Conservation (phyloP, 345 rosid genomes). For the Salix purpurea region DNA sequence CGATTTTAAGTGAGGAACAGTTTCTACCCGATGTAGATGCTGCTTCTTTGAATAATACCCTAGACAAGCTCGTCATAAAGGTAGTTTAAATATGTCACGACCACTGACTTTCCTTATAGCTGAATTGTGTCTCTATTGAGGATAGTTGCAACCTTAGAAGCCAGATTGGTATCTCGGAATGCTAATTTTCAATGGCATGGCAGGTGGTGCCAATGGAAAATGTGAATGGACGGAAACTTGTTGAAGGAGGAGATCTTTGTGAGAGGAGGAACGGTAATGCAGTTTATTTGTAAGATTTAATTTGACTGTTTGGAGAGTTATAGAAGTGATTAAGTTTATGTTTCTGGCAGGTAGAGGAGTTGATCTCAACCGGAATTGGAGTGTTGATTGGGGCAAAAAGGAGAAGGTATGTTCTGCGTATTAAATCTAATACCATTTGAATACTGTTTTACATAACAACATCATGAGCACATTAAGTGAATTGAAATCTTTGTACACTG, state of each 20-base stretch:
- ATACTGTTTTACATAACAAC: constrained; percentile 6
- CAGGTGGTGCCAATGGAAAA: constrained; percentile 97
- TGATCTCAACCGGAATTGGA: constrained; percentile 97
- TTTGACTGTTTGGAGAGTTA: constrained; percentile 10
- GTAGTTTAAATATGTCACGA: constrained; percentile 19
- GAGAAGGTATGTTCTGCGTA: constrained; percentile 58
- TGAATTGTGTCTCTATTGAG: not conserved
- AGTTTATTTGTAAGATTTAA: constrained; percentile 7
- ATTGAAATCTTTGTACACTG: not conserved
- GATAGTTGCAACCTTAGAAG: not conserved
- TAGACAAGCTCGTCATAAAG: constrained; percentile 75
- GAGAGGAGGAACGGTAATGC: constrained; percentile 87
- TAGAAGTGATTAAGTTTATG: constrained; percentile 9
- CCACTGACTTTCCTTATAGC: not conserved
- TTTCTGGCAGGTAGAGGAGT: constrained; percentile 81
- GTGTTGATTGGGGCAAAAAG: constrained; percentile 98
- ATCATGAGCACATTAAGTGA: not conserved
- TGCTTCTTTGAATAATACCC: constrained; percentile 40
- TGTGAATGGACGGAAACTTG: constrained; percentile 81
- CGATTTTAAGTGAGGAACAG: constrained; percentile 81
- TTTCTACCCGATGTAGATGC: constrained; percentile 47
- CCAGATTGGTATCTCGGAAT: not conserved
- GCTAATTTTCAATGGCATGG: constrained; percentile 17
- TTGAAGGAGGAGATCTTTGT: constrained; percentile 89
- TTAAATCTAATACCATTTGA: not conserved